Evolutionary conservation across 2,329 filamentous ascomycete species (phyloP), one percentile per base, ranked within the genome.

Genomic region (Calonectria montana): DNA sequence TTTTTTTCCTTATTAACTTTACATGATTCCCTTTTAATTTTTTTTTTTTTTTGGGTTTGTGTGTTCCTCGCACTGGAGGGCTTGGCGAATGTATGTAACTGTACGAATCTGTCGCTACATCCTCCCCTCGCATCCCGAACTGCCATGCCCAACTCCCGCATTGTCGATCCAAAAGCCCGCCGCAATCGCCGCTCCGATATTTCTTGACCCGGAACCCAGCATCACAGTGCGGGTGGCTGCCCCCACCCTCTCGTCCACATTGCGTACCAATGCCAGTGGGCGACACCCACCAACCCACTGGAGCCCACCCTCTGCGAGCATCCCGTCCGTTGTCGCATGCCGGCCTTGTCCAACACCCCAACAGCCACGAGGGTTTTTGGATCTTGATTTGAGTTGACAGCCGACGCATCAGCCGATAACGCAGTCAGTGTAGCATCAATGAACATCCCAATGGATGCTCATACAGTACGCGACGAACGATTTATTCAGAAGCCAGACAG

Each of bases 331-430:
- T 48, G 55, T 47, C 47, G 41, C 53, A 57, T 57, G 61, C 37
- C 43, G 23, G 63, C 53, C 55, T 45, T 47, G 45, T 29, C 41
- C 21, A 37, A 27, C 59, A 64, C 29, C 69, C 69, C 69, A 70
- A 67, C 69, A 67, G 45, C 47, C 59, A 63, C 69, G 63, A 47
- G 35, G 57, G 23, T 41, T 67, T 67, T 55, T 63, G 69, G 69
- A 67, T 70, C 63, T 70, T 70, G 69, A 39, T 67, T 64, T 48
- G 45, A 67, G 27, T 50, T 63, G 69, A 63, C 69, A 66, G 63
- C 63, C 45, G 55, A 48, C 35, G 48, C 59, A 31, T 67, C 68
- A 70, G 53, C 63, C 45, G 68, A 66, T 47, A 41, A 57, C 27
- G 27, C 53, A 57, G 53, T n/a, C 53, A 37, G 35, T 43, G 65